Evolutionary conservation across 805 yeast species (phyloP), one percentile per base, ranked within the genome.

Genomic region (Dipodascus geniculatus): DNA sequence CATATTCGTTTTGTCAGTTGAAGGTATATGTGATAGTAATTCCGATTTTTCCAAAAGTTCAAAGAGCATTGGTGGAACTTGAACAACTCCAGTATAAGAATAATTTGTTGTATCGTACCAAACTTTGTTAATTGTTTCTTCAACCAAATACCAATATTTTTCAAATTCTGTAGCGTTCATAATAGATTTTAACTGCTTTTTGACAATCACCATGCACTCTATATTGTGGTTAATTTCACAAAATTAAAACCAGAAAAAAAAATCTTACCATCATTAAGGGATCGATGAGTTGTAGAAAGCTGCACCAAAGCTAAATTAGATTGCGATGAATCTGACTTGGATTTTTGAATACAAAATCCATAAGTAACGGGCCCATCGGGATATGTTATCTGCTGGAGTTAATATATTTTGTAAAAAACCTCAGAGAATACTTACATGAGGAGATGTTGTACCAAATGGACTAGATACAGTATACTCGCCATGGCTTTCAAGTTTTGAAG

Each of bases 301-400:
- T 55, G 48, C 22, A 53, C 54, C 24, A 54, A 51, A 8, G 51
- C 56, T 2, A 48, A 6, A 16, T 31, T 35, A 19, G 28, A 55
- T 48, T 23, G 50, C 54, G 63, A 60, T 24, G 82, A 71, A 1
- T 57, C 60, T 51, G 83, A 65, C 11, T 68, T 68, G 51, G 81
- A 67, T 11, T 63, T 63, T 38, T 67, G 63, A n/a, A 85, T 73
- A 53, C 74, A 72, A 67, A 78, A 87, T 55, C 83, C 79, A 49
- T 74, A 77, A 2, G 79, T 76, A 0, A 81, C 80, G 0, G 88
- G 85, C 56, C 85, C 90, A n/a, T 83, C 89, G 3, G 78, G 78
- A 61, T 77, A 80, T 0, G 86, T 83, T 20, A 84, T 67, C 44
- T 38, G 14, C 4, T 11, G 4, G 20, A 14, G 44, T 38, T 38